Base-by-base conservation (phyloP, 306 rosid genomes). In the Cucurbita argyrosperma region DNA sequence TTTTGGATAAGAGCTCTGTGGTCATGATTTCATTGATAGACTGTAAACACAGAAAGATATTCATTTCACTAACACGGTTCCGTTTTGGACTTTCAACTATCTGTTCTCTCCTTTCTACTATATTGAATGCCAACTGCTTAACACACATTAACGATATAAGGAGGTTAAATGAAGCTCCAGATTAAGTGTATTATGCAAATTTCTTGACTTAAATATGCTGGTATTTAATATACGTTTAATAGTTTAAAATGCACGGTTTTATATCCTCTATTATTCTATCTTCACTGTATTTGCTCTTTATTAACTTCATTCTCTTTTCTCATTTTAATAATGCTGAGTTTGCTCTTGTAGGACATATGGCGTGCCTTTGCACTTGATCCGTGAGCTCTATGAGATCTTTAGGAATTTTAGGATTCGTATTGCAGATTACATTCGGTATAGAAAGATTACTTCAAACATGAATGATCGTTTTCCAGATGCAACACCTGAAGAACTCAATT, bases 361-460 rank as follows among this genome's bases (percentile, higher is more conserved):
- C 42, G 90, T 91, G 80, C 99, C 99, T 59, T 83, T 95, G 81
- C 99, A 95, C 90, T 85, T 95, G 72, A 91, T 95, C 75, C 91
- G 99, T 49, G 99, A 95, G 86, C 91, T 95, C 70, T 95, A 95
- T 50, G 99, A 95, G 95, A 95, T 97, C 42, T 95, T 95, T 72
- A 91, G 99, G 86, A 95, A 91, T 83, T 91, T 95, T 83, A 91
- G 81, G 80, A 84, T 88, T 47, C 99, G 99, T 66, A 78, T 89
- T 79, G 86, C 96, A 40, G 99, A 95, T 82, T 95, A 85, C 78
- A 23, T 95, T 37, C 92, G 99, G 52, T 95, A 95, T 81, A 89
- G 99, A 64, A 95, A 91, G 87, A 90, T 95, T 84, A 91, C 99
- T 77, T 91, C 99, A 75, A 95, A 95, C 80, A 95, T 95, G 99